These are phyloP conservation scores for Mycena sp. DNA, from an alignment of 1,284 basidiomycete genomes.

Conservation along the genomic window DNA sequence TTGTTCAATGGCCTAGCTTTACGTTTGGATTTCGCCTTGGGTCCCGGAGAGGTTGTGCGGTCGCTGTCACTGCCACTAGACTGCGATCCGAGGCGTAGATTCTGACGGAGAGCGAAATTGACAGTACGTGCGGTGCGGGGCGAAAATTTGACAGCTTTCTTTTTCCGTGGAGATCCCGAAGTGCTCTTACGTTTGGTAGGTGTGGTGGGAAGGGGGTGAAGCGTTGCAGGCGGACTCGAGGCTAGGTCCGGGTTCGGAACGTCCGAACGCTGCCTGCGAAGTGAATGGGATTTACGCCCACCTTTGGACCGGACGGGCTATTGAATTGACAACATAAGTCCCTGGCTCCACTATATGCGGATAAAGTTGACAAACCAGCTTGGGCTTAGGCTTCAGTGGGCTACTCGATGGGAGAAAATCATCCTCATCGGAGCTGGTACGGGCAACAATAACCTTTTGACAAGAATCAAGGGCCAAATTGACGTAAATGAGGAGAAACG, in stretches of 20 bases:
- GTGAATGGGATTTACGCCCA: background rate
- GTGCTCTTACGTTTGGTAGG: background rate
- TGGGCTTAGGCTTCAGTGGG: too few species aligned
- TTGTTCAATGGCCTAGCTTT: background rate
- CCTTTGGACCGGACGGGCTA: background rate
- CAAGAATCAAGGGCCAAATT: too few species aligned
- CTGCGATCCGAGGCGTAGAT: too few species aligned
- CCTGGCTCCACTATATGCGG: too few species aligned
- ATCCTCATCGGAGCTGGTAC: too few species aligned
- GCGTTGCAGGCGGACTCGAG: background rate
- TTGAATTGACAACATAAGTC: too few species aligned
- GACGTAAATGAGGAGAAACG: too few species aligned
- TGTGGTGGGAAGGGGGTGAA: background rate
- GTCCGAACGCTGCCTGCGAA: too few species aligned
- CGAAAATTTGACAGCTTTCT: background rate
- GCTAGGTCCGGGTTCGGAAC: background rate
- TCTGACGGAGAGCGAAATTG: background rate
- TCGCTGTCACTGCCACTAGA: background rate
- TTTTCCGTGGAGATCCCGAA: too few species aligned
- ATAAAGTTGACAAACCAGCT: too few species aligned
- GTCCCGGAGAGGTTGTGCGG: background rate
- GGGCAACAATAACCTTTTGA: too few species aligned
- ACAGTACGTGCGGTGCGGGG: background rate
- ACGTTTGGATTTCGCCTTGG: background rate
- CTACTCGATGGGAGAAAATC: too few species aligned